Base-by-base conservation (phyloP, 805 yeast species). In the Cyberlindnera lachancei region DNA sequence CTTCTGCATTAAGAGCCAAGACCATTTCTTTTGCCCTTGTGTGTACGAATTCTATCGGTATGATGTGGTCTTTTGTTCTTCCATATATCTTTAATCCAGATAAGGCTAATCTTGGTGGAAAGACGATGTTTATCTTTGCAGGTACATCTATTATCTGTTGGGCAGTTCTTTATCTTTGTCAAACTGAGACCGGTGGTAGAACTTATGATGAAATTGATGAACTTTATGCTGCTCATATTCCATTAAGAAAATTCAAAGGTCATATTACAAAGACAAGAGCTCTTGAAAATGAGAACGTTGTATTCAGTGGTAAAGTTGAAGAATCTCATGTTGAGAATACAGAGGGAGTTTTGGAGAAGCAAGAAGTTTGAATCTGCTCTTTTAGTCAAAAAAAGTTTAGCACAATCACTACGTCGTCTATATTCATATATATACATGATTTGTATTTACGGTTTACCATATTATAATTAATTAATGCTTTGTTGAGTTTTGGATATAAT, bases 131-230 rank as follows among this genome's bases (percentile, higher is more conserved):
- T 44, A 56, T 70, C 61, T 70, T 61, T 49, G 34, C 40, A 7
- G 45, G 39, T 15, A 7, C 25, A 4, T 29, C 26, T 28, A 42
- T 36, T 11, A 18, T 63, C 6, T 39, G 56, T 23, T 72, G 75
- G 73, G 54, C 61, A 21, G n/a, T n/a, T n/a, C n/a, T n/a, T n/a
- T 65, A 55, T 52, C 66, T 70, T 52, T 65, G 70, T 31, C 57
- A 75, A 31, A 83, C 84, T 7, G 84, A 77, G 50, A 70, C 80
- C 17, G 61, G 62, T 42, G 68, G 64, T 30, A 63, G 77, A 51
- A 71, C 81, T 0, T 74, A 61, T 48, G 78, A 74, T 31, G 82
- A 77, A 46, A 57, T 77, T 46, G 82, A 75, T 52, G 56, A 59
- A 31, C 55, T 76, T 57, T 77, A 74, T 53, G 59, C 50, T 23